Evolutionary conservation across 345 rosid genomes (phyloP).

Genomic region (Pistacia integerrima): DNA sequence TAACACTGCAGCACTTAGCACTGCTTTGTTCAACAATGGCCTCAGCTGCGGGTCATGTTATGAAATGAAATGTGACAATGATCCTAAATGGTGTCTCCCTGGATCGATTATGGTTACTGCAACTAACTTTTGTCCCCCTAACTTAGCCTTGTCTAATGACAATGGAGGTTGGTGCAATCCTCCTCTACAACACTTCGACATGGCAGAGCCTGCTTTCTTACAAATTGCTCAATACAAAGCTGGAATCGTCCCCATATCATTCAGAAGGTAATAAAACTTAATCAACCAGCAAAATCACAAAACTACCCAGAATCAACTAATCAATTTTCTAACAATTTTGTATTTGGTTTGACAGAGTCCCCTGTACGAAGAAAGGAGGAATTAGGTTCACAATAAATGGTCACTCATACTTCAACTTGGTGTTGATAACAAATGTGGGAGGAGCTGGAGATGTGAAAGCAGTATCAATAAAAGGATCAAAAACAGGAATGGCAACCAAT

Average conservation of each 20-base stretch:
- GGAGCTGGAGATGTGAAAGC: slow-evolving; percentile 85
- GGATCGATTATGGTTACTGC: slow-evolving; percentile 75
- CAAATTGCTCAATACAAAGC: slow-evolving; percentile 93
- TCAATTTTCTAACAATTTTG: background rate
- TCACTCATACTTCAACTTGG: slow-evolving; percentile 94
- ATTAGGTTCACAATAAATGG: slow-evolving; percentile 87
- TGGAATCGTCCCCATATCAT: slow-evolving; percentile 91
- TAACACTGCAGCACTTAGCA: slow-evolving; percentile 77
- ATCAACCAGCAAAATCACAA: background rate
- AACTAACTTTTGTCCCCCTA: slow-evolving; percentile 92
- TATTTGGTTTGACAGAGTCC: slow-evolving; percentile 47
- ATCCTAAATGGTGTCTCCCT: slow-evolving; percentile 71
- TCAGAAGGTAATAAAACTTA: slow-evolving; percentile 54
- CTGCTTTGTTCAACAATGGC: slow-evolving; percentile 79
- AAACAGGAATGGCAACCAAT: slow-evolving; percentile 80
- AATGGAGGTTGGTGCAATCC: slow-evolving; percentile 99
- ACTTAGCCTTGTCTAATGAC: slow-evolving; percentile 62
- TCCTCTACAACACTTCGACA: slow-evolving; percentile 92
- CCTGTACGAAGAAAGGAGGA: slow-evolving; percentile 91
- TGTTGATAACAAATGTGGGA: slow-evolving; percentile 75
- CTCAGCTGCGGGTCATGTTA: slow-evolving; percentile 78
- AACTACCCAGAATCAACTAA: too few species aligned
- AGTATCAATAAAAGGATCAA: slow-evolving; percentile 89
- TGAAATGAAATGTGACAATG: slow-evolving; percentile 65
- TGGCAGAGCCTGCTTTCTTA: slow-evolving; percentile 94